These are phyloP conservation scores for Rhizophagus sp. DNA, from an alignment of 192 early-diverging fungal species.

Conservation along the genomic window DNA sequence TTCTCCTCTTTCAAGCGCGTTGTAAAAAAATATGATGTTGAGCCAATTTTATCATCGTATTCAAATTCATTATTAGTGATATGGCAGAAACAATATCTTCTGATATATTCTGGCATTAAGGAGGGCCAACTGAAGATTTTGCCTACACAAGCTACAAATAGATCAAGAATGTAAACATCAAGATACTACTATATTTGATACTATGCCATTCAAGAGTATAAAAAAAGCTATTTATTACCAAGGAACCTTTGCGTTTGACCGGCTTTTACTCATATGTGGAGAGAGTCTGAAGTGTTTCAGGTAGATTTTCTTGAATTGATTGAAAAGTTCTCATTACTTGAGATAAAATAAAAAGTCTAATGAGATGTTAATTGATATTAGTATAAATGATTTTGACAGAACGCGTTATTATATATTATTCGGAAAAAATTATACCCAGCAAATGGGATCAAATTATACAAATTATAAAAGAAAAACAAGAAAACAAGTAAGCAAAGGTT, in stretches of 20 bases:
- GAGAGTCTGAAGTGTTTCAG: not conserved
- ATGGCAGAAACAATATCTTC: not conserved
- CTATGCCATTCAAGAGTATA: too few species aligned
- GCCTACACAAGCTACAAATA: not conserved
- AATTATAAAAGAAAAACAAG: too few species aligned
- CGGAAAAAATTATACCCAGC: not conserved
- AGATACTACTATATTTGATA: not conserved
- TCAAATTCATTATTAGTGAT: not conserved
- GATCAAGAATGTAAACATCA: not conserved
- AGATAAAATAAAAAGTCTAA: not conserved
- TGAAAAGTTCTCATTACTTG: too few species aligned
- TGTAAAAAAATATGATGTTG: conserved; percentile 15
- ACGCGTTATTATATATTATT: not conserved
- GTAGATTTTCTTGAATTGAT: too few species aligned
- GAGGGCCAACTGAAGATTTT: conserved; percentile 9
- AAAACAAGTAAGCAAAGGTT: too few species aligned
- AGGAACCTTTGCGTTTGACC: not conserved
- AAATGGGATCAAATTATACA: too few species aligned
- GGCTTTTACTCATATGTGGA: not conserved
- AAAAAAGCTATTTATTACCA: not conserved
- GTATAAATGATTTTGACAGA: not conserved
- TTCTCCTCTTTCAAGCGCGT: not conserved
- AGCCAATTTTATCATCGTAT: not conserved
- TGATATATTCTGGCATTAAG: conserved; percentile 13
- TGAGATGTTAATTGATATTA: too few species aligned